Conservation (phyloP, 2,329 filamentous ascomycete species). For the Monascus ruber region DNA sequence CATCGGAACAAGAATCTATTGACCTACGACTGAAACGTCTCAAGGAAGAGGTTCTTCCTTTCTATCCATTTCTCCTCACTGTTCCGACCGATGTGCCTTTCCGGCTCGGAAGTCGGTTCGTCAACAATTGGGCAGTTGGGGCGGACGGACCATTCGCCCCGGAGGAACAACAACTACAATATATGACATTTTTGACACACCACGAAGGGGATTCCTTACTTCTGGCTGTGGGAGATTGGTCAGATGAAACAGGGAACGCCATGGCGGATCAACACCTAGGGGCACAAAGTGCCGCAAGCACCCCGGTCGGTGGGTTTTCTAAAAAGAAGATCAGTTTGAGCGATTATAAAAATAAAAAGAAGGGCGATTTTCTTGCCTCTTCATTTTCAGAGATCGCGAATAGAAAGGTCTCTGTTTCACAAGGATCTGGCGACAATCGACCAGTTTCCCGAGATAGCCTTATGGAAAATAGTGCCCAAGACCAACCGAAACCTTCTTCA, state of each 20-base stretch:
- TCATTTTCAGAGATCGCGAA: constrained; percentile 11
- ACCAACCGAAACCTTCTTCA: constrained; percentile 3
- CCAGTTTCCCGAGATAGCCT: background rate
- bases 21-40: constrained; percentile 29
- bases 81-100: constrained; percentile 37
- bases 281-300: constrained; percentile 27
- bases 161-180: constrained; percentile 49
- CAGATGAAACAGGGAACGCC: constrained; percentile 37
- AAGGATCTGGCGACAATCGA: constrained; percentile 10
- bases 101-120: constrained; percentile 29
- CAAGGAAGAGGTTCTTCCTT: constrained; percentile 31
- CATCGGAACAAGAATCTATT: constrained; percentile 18
- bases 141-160: constrained; percentile 42
- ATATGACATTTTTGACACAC: constrained; percentile 50
- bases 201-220: constrained; percentile 43
- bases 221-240: constrained; percentile 43
- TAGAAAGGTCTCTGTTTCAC: constrained; percentile 8
- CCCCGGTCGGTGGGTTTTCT: constrained; percentile 27
- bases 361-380: constrained; percentile 18
- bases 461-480: constrained; percentile 8
- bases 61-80: constrained; percentile 35
- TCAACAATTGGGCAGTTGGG: constrained; percentile 37
- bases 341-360: constrained; percentile 49
- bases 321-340: constrained; percentile 54
- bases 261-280: constrained; percentile 32